Evolutionary conservation across 768 basidiomycete genomes (phyloP), one percentile per base, ranked within the genome.

Genomic region (Rhodosporidiobolus sp.): DNA sequence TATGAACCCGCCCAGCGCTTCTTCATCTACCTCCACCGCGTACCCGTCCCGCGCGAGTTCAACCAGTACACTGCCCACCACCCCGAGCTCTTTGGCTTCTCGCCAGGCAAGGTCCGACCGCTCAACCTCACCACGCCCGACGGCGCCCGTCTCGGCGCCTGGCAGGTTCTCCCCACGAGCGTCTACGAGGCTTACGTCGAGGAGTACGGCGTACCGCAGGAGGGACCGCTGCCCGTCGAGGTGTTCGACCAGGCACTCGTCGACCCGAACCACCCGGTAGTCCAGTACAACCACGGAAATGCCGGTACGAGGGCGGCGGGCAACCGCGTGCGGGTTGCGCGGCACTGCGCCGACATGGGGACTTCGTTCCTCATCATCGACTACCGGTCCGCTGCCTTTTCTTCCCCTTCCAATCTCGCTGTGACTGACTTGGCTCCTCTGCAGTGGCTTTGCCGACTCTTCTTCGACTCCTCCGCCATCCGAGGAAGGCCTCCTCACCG

Each of bases 221-320:
- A 77, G 34, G 80, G 80, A 3, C 62, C 74, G 14, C 69, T 82
- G 82, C 67, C 79, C 11, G 77, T 81, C 48, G 60, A 46, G 0
- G 65, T 73, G 22, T 74, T 70, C 35, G 53, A 76, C 14, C 48
- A 35, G 0, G 65, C 75, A 3, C 61, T 75, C 24, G 62, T 59
- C 9, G 52, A 56, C 11, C 84, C 24, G 74, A 82, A 82, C 1
- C 81, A 85, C 35, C 92, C 92, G 0, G 94, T 90, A 0, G 83
- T 95, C n/a, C 83, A 97, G n/a, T 95, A 90, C 82, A 84, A 94
- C 54, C 95, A 97, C 74, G 95, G 95, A 17, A 95, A 95, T 73
- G 89, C 88, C 0, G 94, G 84, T 0, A 92, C 90, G 0, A 87
- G 94, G 24, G 90, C 90, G 0, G 83, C 86, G 11, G 73, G 82